Conservation (phyloP, 192 early-diverging fungal species). For the Coemansia sp. region DNA sequence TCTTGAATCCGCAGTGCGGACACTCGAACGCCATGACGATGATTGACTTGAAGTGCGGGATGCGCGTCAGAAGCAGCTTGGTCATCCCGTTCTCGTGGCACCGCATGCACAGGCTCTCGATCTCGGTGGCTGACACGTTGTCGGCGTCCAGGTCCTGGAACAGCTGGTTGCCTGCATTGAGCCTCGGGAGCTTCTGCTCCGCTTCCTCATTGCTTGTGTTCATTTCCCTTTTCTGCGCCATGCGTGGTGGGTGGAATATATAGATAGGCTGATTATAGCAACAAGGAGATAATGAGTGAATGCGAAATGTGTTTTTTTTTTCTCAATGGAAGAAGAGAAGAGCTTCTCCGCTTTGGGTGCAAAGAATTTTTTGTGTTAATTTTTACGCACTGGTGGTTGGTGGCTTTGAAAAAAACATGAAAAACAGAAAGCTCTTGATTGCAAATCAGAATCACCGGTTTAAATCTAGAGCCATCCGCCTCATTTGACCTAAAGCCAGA, state of each 20-base stretch:
- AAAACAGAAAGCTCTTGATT: too few species aligned
- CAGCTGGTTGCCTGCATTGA: conserved; percentile 54
- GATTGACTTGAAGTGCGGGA: conserved; percentile 91
- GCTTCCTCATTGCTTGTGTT: conserved; percentile 5
- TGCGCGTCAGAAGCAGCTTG: conserved; percentile 80
- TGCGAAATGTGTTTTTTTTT: too few species aligned
- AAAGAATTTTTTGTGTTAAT: too few species aligned
- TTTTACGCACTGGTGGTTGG: too few species aligned
- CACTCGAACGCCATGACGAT: conserved; percentile 84
- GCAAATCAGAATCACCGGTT: too few species aligned
- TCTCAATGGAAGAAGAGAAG: too few species aligned
- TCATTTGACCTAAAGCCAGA: too few species aligned
- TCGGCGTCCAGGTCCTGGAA: conserved; percentile 70
- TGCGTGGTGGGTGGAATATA: neutral
- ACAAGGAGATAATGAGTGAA: too few species aligned
- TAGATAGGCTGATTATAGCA: neutral
- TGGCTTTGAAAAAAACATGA: too few species aligned
- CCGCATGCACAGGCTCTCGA: conserved; percentile 89
- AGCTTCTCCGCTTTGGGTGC: too few species aligned
- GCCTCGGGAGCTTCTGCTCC: conserved; percentile 28
- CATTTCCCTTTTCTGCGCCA: neutral
- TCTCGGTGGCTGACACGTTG: conserved; percentile 70
- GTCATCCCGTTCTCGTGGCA: conserved; percentile 88
- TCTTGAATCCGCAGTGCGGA: conserved; percentile 83
- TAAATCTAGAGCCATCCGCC: too few species aligned